Conservation (phyloP, 768 basidiomycete genomes). For the Hemileccinum impolitum region DNA sequence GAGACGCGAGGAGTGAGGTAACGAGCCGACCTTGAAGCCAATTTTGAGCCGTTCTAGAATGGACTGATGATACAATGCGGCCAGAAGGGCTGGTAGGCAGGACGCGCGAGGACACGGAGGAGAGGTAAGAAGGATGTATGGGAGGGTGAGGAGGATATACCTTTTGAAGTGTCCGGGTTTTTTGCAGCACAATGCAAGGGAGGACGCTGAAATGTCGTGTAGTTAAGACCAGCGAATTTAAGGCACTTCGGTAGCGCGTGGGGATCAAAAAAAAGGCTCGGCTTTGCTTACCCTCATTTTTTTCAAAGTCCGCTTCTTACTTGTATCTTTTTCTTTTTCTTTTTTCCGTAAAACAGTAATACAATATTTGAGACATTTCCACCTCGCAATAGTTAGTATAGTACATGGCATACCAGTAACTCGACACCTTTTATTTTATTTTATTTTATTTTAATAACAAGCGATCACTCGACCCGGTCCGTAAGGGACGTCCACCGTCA, state of each 20-base stretch:
- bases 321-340: constrained; percentile 11
- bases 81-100: constrained; percentile 40
- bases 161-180: constrained; percentile 37
- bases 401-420: no score
- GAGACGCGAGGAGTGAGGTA: constrained; percentile 13
- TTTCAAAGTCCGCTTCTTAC: constrained; percentile 32
- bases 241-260: constrained; percentile 41
- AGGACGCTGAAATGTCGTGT: constrained; percentile 30
- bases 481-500: constrained; percentile 15
- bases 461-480: constrained; percentile 17
- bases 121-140: constrained; percentile 13
- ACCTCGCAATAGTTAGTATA: not conserved
- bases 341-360: constrained; percentile 23
- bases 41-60: constrained; percentile 74
- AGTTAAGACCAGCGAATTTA: constrained; percentile 36
- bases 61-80: constrained; percentile 81
- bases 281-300: constrained; percentile 30
- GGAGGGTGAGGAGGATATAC: constrained; percentile 35
- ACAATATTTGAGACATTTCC: not conserved
- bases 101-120: constrained; percentile 23
- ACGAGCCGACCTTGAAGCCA: constrained; percentile 58
- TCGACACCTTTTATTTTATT: no score
- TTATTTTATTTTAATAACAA: not conserved
- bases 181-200: constrained; percentile 29
- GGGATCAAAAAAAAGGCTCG: constrained; percentile 35